Evolutionary conservation across 2,329 filamentous ascomycete species (phyloP).

Genomic region (Ophiostoma australiae): DNA sequence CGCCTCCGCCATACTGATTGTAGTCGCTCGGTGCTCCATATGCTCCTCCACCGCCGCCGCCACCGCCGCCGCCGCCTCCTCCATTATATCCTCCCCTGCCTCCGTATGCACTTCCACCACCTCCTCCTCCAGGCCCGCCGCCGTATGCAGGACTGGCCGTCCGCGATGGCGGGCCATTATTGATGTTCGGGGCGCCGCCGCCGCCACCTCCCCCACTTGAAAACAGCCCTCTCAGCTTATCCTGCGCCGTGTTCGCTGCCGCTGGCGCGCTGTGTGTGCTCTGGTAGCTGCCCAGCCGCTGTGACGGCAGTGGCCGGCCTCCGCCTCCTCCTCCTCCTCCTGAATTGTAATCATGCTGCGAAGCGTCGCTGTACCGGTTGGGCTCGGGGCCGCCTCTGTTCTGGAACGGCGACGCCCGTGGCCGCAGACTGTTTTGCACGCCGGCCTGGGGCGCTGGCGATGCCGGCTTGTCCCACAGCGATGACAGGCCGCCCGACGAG

Average conservation of each 20-base stretch:
- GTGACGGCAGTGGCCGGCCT: constrained; percentile 49
- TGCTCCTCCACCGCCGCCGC: constrained; percentile 17
- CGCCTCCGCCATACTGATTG: constrained; percentile 28
- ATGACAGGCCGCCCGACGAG: constrained; percentile 45
- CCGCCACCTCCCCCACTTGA: constrained; percentile 50
- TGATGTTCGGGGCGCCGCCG: constrained; percentile 31
- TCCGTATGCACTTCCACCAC: constrained; percentile 34
- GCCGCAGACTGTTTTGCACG: constrained; percentile 10
- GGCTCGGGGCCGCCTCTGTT: constrained; percentile 30
- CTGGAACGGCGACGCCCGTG: constrained; percentile 9
- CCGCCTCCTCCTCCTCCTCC: neutral
- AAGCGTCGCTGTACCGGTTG: constrained; percentile 32
- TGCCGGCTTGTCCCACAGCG: constrained; percentile 51
- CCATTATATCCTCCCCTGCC: constrained; percentile 32
- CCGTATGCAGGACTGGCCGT: constrained; percentile 29
- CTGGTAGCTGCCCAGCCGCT: constrained; percentile 72
- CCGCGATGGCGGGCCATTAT: constrained; percentile 40
- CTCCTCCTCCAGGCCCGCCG: constrained; percentile 28
- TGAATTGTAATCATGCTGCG: neutral
- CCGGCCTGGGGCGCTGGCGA: constrained; percentile 31
- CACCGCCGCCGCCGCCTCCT: constrained; percentile 32
- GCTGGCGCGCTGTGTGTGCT: constrained; percentile 38
- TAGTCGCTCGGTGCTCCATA: neutral
- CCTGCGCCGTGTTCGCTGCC: constrained; percentile 63
- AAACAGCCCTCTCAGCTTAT: constrained; percentile 77